Conservation (phyloP, 768 basidiomycete genomes). For the Boletus coccyginus region DNA sequence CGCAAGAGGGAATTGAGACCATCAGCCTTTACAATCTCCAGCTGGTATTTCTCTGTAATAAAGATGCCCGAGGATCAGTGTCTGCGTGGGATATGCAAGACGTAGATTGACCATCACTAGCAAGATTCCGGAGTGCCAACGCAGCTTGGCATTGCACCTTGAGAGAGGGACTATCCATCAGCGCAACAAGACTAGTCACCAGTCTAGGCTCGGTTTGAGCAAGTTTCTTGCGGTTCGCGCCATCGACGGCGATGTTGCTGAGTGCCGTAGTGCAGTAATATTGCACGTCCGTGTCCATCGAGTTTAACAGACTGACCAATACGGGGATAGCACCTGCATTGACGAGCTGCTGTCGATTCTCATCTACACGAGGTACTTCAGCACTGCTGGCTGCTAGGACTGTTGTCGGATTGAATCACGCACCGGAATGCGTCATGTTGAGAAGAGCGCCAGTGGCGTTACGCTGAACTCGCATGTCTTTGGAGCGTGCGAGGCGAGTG, state of each 20-base stretch:
- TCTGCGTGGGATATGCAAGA: slow-evolving; percentile 14
- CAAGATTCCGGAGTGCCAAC: slow-evolving; percentile 91
- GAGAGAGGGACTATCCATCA: slow-evolving; percentile 97
- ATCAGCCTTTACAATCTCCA: slow-evolving; percentile 96
- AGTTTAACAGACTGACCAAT: slow-evolving; percentile 89
- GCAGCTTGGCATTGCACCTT: slow-evolving; percentile 99
- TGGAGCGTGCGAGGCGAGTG: slow-evolving; percentile 92
- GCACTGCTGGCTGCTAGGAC: neutral
- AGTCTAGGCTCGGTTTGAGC: slow-evolving; percentile 93
- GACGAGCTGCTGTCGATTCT: slow-evolving; percentile 97
- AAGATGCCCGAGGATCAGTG: slow-evolving; percentile 2
- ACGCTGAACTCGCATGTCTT: slow-evolving; percentile 98
- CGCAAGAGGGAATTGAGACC: slow-evolving; percentile 90
- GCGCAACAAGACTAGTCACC: slow-evolving; percentile 85
- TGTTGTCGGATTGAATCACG: slow-evolving; percentile 16
- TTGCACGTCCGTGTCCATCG: slow-evolving; percentile 98
- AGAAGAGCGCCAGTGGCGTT: slow-evolving; percentile 97
- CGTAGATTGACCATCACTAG: slow-evolving; percentile 75
- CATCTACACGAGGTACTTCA: slow-evolving; percentile 54
- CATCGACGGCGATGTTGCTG: slow-evolving; percentile 98
- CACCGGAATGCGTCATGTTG: slow-evolving; percentile 99
- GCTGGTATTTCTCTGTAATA: slow-evolving; percentile 88
- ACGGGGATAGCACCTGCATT: slow-evolving; percentile 99
- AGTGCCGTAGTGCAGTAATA: slow-evolving; percentile 99
- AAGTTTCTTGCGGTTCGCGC: slow-evolving; percentile 90